phyloP scores from a whole-genome alignment of 768 basidiomycete genomes.

The Mycena leptocephala region DNA sequence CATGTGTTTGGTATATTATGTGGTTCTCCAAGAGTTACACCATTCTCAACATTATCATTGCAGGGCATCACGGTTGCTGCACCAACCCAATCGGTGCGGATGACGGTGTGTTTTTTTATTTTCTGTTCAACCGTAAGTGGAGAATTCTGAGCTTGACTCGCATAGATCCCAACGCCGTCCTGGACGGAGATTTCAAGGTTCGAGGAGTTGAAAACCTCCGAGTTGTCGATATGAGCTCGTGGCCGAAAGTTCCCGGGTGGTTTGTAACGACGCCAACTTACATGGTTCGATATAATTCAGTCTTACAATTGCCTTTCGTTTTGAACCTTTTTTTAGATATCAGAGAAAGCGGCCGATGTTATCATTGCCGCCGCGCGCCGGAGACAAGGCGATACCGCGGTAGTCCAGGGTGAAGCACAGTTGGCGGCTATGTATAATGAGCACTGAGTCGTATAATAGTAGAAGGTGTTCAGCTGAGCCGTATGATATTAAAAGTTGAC shows the following conservation, averaged over 20 bases:
- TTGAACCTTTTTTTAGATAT: conserved; percentile 37
- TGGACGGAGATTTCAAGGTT: conserved; percentile 49
- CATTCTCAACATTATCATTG: background rate
- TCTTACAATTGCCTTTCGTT: background rate
- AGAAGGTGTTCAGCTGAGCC: no score
- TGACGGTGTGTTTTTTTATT: conserved; percentile 39
- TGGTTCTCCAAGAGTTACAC: background rate
- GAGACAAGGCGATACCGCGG: background rate
- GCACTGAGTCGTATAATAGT: no score
- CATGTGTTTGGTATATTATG: conserved; percentile 41
- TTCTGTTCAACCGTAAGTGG: background rate
- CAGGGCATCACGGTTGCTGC: conserved; percentile 49
- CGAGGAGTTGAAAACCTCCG: conserved; percentile 47
- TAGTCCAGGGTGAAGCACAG: background rate
- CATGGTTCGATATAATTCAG: conserved; percentile 41
- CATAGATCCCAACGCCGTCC: conserved; percentile 47
- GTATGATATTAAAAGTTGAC: no score
- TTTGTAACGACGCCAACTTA: conserved; percentile 51
- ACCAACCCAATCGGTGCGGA: conserved; percentile 46
- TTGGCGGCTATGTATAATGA: no score
- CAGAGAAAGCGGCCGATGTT: conserved; percentile 50
- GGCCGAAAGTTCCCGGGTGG: conserved; percentile 50
- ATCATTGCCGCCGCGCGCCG: conserved; percentile 38
- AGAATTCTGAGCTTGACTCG: background rate
- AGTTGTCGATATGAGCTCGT: conserved; percentile 50